Evolutionary conservation across 768 basidiomycete species (phyloP).

Genomic region (Trametes villosa): DNA sequence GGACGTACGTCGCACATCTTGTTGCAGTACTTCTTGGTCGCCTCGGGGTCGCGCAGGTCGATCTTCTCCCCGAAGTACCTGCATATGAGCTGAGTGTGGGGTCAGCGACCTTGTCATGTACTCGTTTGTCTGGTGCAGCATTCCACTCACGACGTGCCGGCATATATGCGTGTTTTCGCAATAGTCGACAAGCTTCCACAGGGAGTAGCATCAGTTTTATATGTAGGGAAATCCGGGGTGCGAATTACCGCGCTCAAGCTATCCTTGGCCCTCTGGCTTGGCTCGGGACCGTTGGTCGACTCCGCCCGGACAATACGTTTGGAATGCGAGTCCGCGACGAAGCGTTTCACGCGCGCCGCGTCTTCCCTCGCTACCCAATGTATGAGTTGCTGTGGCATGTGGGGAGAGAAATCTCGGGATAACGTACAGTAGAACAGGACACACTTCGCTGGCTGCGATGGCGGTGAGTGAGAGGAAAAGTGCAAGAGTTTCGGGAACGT

Average conservation of each 20-base stretch:
- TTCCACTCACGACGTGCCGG: slow-evolving; percentile 66
- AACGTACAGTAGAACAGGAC: slow-evolving; percentile 78
- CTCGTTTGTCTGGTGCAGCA: neutral
- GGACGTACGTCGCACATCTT: slow-evolving; percentile 79
- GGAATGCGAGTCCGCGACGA: slow-evolving; percentile 52
- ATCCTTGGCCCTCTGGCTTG: slow-evolving; percentile 67
- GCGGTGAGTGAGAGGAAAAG: neutral
- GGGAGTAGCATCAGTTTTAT: too few relatives aligned
- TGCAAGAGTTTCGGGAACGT: slow-evolving; percentile 23
- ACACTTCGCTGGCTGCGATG: slow-evolving; percentile 72
- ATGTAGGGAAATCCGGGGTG: slow-evolving; percentile 28
- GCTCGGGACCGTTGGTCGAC: slow-evolving; percentile 53
- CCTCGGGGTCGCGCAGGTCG: slow-evolving; percentile 48
- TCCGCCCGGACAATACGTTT: slow-evolving; percentile 48
- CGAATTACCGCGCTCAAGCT: slow-evolving; percentile 61
- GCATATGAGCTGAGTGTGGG: slow-evolving; percentile 61
- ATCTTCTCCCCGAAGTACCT: slow-evolving; percentile 80
- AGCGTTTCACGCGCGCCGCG: slow-evolving; percentile 54
- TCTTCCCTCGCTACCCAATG: slow-evolving; percentile 71
- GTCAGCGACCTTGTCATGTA: neutral
- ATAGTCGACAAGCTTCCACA: slow-evolving; percentile 48
- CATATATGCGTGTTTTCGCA: slow-evolving; percentile 65
- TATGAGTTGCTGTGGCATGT: neutral
- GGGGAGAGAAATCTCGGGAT: neutral
- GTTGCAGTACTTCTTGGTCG: slow-evolving; percentile 60